Percentiles rank a stretch among this genome's conserved stretches.
These are phyloP conservation scores for Nemania sp. DNA, from an alignment of 2,329 filamentous ascomycete genomes.

Conservation along the genomic window DNA sequence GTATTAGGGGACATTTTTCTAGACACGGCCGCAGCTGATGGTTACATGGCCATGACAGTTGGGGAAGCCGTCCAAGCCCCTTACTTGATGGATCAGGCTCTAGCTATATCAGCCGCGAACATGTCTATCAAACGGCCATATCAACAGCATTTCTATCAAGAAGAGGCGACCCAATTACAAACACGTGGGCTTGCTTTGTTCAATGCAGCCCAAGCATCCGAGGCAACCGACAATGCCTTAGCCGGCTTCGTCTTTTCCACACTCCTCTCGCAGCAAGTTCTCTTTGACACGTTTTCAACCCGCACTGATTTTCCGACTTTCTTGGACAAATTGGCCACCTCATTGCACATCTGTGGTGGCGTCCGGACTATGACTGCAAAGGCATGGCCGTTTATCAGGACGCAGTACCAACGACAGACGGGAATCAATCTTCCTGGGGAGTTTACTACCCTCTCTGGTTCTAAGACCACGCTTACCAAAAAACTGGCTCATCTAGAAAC, in stretches of 20 bases:
- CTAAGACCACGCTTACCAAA: constrained; percentile 9
- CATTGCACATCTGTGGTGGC: constrained; percentile 41
- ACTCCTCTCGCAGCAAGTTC: constrained; percentile 44
- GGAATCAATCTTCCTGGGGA: constrained; percentile 16
- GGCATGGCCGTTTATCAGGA: constrained; percentile 22
- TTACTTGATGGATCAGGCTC: constrained; percentile 61
- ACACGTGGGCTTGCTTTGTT: constrained; percentile 38
- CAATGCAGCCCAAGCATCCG: constrained; percentile 23
- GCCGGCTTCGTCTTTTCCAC: constrained; percentile 44
- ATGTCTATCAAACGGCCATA: constrained; percentile 49
- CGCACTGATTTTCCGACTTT: constrained; percentile 21
- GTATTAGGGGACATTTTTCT: constrained; percentile 40
- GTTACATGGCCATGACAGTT: constrained; percentile 37
- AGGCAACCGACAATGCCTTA: constrained; percentile 35
- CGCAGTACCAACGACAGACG: constrained; percentile 19
- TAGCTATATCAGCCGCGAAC: constrained; percentile 61
- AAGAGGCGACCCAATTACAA: constrained; percentile 42
- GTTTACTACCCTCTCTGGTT: background rate
- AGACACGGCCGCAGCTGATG: constrained; percentile 38
- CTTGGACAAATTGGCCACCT: constrained; percentile 37
- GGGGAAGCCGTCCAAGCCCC: constrained; percentile 52
- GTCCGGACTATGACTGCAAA: constrained; percentile 35
- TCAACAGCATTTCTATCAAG: constrained; percentile 30
- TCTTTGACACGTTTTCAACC: constrained; percentile 41
- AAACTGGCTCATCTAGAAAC: constrained; percentile 19